Evolutionary conservation across 1,284 basidiomycete genomes (phyloP).

Genomic region (Vanrija sp.): DNA sequence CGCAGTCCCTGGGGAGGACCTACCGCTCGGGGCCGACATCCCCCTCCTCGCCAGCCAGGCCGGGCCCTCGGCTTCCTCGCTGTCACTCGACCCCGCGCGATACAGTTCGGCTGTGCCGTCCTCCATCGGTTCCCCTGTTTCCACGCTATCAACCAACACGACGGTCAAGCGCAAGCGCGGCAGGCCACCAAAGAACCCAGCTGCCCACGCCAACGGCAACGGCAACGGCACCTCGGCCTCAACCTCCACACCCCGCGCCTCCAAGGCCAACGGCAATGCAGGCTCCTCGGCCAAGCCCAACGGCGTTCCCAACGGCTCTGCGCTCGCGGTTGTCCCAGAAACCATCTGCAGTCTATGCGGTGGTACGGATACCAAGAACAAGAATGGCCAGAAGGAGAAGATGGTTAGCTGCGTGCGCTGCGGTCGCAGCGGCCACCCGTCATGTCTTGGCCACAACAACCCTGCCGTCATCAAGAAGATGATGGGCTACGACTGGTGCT

Average conservation of each 20-base stretch:
- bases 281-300: not conserved
- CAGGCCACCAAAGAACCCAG: slow-evolving; percentile 10
- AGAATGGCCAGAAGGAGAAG: slow-evolving; percentile 22
- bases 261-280: slow-evolving; percentile 16
- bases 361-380: slow-evolving; percentile 25
- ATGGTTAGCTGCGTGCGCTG: slow-evolving; percentile 41
- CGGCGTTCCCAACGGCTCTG: not conserved
- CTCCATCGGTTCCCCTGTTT: not conserved
- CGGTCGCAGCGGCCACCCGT: slow-evolving; percentile 58
- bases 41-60: no score
- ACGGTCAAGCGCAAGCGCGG: slow-evolving; percentile 19
- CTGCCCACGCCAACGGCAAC: slow-evolving; percentile 6
- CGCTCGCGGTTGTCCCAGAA: slow-evolving; percentile 9
- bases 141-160: slow-evolving; percentile 1
- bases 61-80: no score
- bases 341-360: slow-evolving; percentile 33
- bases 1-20: no score
- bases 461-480: slow-evolving; percentile 25
- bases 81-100: no score
- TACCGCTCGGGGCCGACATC: no score
- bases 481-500: slow-evolving; percentile 76
- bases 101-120: no score
- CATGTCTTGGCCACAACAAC: slow-evolving; percentile 56
- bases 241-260: not conserved
- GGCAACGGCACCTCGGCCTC: slow-evolving; percentile 2